phyloP scores from a whole-genome alignment of 768 basidiomycete genomes.

The Neoboletus magnificus region DNA sequence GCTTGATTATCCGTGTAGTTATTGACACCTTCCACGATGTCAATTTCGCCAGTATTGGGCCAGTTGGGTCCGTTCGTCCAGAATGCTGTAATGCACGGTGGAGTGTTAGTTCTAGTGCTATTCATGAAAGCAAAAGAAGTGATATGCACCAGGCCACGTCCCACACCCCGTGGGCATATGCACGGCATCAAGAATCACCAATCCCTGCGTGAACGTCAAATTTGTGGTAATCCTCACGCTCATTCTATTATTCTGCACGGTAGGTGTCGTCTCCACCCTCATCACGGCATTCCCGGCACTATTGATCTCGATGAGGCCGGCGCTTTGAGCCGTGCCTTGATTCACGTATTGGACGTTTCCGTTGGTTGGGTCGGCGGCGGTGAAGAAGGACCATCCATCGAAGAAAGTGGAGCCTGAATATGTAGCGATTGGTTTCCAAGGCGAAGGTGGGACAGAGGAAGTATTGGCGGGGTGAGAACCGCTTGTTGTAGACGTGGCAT shows the following conservation, averaged over 20 bases:
- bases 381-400: slow-evolving; percentile 75
- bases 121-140: neutral
- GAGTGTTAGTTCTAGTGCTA: neutral
- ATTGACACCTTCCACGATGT: slow-evolving; percentile 81
- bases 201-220: slow-evolving; percentile 54
- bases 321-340: slow-evolving; percentile 53
- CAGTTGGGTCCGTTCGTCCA: slow-evolving; percentile 50
- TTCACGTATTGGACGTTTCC: slow-evolving; percentile 69
- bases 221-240: slow-evolving; percentile 76
- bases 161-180: slow-evolving; percentile 93
- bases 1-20: slow-evolving; percentile 80
- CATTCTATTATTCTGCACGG: slow-evolving; percentile 62
- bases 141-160: slow-evolving; percentile 62
- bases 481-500: slow-evolving; percentile 22
- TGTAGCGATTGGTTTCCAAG: slow-evolving; percentile 57
- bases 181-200: slow-evolving; percentile 78
- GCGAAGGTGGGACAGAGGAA: slow-evolving; percentile 38
- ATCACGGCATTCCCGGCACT: slow-evolving; percentile 75
- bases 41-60: slow-evolving; percentile 65
- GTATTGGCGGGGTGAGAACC: slow-evolving; percentile 17
- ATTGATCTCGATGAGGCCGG: slow-evolving; percentile 66
- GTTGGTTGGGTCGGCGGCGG: slow-evolving; percentile 68
- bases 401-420: slow-evolving; percentile 76
- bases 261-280: slow-evolving; percentile 81
- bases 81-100: slow-evolving; percentile 33